Evolutionary conservation across 2,329 filamentous ascomycete genomes (phyloP).

Genomic region (Leptodontidium sp.): DNA sequence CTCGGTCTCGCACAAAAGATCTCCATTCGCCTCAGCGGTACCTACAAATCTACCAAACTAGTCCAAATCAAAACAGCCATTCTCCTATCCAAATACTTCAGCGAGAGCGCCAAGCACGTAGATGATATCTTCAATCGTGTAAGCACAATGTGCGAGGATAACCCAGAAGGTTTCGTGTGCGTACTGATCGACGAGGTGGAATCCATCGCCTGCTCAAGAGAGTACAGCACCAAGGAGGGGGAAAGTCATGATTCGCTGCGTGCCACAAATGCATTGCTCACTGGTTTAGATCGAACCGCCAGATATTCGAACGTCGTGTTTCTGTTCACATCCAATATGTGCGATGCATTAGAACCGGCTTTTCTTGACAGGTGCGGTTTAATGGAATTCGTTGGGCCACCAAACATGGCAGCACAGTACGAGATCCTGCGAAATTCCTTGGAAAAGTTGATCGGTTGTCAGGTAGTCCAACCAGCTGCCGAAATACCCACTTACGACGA

Average conservation of each 20-base stretch:
- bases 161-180: constrained; percentile 40
- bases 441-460: constrained; percentile 35
- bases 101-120: constrained; percentile 55
- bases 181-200: constrained; percentile 49
- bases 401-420: constrained; percentile 40
- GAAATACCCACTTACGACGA: constrained; percentile 37
- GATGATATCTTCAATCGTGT: constrained; percentile 53
- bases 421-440: constrained; percentile 42
- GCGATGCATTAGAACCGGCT: constrained; percentile 42
- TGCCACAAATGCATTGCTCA: constrained; percentile 47
- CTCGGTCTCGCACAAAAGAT: constrained; percentile 83
- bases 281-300: constrained; percentile 31
- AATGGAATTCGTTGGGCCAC: constrained; percentile 36
- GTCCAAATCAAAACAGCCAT: constrained; percentile 55
- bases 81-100: constrained; percentile 57
- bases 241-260: constrained; percentile 45
- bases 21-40: constrained; percentile 52
- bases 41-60: constrained; percentile 49
- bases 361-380: constrained; percentile 45
- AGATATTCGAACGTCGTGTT: constrained; percentile 12
- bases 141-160: constrained; percentile 38
- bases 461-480: constrained; percentile 34
- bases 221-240: constrained; percentile 35
- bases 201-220: constrained; percentile 44
- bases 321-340: constrained; percentile 43